Conservation (phyloP, 164 flowering plant genomes). For the Berberis thunbergii region DNA sequence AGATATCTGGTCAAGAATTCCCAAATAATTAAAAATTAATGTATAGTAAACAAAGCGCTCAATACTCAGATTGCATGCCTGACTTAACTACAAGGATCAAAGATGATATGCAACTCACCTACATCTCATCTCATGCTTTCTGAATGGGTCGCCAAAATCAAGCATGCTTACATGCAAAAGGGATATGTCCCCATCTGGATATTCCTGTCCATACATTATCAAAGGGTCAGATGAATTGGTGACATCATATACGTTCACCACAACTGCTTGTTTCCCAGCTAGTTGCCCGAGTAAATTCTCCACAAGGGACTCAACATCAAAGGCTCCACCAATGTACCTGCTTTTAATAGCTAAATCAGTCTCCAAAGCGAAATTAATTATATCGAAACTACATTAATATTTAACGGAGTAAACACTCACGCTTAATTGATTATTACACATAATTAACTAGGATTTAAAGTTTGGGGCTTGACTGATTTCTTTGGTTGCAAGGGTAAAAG, state of each 20-base stretch:
- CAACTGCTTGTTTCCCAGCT: constrained; percentile 72
- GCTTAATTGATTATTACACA: too few relatives aligned
- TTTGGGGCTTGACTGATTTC: too few relatives aligned
- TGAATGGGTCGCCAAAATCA: constrained; percentile 92
- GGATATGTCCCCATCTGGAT: constrained; percentile 61
- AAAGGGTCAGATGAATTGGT: constrained; percentile 71
- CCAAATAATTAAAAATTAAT: constrained; percentile 3
- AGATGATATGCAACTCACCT: constrained; percentile 35
- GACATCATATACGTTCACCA: constrained; percentile 80
- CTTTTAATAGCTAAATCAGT: constrained; percentile 4
- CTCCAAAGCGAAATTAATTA: not conserved
- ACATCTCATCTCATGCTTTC: constrained; percentile 84
- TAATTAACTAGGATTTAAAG: too few relatives aligned
- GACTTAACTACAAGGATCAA: not conserved
- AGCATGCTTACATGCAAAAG: constrained; percentile 63
- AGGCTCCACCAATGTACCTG: constrained; percentile 94
- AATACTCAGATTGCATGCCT: not conserved
- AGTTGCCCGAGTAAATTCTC: constrained; percentile 90
- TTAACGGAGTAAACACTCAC: too few relatives aligned
- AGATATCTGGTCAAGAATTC: constrained; percentile 43
- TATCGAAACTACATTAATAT: too few relatives aligned
- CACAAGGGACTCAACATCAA: constrained; percentile 92
- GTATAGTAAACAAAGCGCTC: not conserved
- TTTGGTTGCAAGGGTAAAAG: too few relatives aligned
- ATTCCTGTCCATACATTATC: constrained; percentile 68